These are phyloP conservation scores for Vigna unguiculata DNA, from an alignment of 306 rosid species.

Conservation along the genomic window DNA sequence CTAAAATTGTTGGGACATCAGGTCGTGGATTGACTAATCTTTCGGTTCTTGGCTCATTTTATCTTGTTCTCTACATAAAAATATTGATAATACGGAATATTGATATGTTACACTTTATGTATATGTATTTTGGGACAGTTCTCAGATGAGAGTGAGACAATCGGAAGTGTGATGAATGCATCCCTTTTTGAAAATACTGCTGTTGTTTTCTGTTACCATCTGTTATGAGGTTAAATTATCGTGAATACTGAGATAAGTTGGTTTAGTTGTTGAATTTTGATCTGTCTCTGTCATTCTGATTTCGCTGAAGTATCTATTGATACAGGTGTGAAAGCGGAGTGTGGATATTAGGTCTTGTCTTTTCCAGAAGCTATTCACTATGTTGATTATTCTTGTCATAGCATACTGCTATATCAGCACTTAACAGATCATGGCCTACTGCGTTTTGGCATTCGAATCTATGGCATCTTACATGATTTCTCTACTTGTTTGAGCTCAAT, in stretches of 20 bases:
- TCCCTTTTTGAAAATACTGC: slow-evolving; percentile 18
- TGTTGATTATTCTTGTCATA: slow-evolving; percentile 34
- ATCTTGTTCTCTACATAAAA: slow-evolving; percentile 1
- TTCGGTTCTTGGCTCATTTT: not conserved
- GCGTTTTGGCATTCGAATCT: slow-evolving; percentile 23
- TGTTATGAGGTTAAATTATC: slow-evolving; percentile 24
- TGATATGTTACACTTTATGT: slow-evolving; percentile 33
- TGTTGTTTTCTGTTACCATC: slow-evolving; percentile 2
- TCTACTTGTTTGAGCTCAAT: slow-evolving; percentile 40
- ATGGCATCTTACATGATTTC: slow-evolving; percentile 34
- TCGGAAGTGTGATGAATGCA: slow-evolving; percentile 24
- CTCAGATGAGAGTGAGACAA: not conserved
- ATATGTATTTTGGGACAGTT: slow-evolving; percentile 15
- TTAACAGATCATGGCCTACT: slow-evolving; percentile 14
- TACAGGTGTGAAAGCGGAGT: slow-evolving; percentile 24
- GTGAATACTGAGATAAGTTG: slow-evolving; percentile 11
- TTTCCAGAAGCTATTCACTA: not conserved
- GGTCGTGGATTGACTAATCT: not conserved
- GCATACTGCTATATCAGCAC: slow-evolving; percentile 18
- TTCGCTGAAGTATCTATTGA: slow-evolving; percentile 28
- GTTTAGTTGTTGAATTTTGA: slow-evolving; percentile 33
- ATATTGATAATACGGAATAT: not conserved
- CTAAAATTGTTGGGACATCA: slow-evolving; percentile 7
- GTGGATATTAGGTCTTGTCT: slow-evolving; percentile 28
- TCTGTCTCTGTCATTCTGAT: slow-evolving; percentile 28